Conservation (phyloP, 2,329 filamentous ascomycete genomes). For the Diaporthe nobilis region DNA sequence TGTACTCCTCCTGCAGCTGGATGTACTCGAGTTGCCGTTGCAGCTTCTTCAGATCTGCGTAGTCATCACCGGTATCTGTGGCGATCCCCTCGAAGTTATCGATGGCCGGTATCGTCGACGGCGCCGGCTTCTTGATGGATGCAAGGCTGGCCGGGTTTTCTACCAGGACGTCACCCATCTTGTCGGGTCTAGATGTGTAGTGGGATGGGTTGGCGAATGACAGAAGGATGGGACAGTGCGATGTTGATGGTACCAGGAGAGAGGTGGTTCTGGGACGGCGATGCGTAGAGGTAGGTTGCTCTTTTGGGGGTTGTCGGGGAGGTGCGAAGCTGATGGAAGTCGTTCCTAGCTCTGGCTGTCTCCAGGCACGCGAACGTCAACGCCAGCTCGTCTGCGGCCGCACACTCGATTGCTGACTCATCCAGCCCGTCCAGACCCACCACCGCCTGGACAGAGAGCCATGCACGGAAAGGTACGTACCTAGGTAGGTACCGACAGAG, state of each 20-base stretch:
- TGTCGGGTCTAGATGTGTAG: slow-evolving; percentile 46
- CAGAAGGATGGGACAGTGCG: background rate
- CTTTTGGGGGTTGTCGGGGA: slow-evolving; percentile 20
- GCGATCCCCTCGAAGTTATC: slow-evolving; percentile 89
- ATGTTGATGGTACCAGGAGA: background rate
- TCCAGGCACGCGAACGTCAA: slow-evolving; percentile 43
- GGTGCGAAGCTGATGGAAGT: slow-evolving; percentile 30
- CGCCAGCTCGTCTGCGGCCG: slow-evolving; percentile 39
- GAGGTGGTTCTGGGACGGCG: slow-evolving; percentile 20
- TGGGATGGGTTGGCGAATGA: background rate
- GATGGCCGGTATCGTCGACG: slow-evolving; percentile 88
- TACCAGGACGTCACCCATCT: slow-evolving; percentile 89
- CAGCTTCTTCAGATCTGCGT: slow-evolving; percentile 94
- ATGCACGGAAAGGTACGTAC: background rate
- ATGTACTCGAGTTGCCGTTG: slow-evolving; percentile 98
- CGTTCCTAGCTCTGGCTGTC: slow-evolving; percentile 16
- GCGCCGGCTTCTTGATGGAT: slow-evolving; percentile 85
- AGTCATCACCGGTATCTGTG: slow-evolving; percentile 89
- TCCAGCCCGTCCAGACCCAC: background rate
- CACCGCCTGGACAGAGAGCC: background rate
- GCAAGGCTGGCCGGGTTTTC: slow-evolving; percentile 84
- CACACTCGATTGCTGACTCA: slow-evolving; percentile 29
- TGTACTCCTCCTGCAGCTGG: slow-evolving; percentile 98
- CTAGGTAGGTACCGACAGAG: background rate
- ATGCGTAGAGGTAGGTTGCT: slow-evolving; percentile 31